phyloP scores from a whole-genome alignment of 2,329 filamentous ascomycete species.

The Pyrenophora graminea region DNA sequence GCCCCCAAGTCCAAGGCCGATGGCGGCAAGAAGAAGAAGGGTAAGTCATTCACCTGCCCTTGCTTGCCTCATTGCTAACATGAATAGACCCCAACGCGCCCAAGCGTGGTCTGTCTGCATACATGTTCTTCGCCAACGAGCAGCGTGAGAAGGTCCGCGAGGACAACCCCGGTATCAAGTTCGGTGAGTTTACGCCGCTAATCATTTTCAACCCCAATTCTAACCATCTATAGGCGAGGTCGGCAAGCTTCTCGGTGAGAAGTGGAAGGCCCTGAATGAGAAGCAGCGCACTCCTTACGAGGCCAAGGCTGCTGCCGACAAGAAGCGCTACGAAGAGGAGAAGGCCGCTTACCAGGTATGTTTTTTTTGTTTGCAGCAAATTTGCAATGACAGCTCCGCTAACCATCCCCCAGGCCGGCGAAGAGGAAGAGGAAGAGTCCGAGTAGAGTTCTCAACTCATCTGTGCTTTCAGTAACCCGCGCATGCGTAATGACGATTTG shows the following conservation, averaged over 20 bases:
- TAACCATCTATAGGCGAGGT: slow-evolving; percentile 72
- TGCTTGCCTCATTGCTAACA: slow-evolving; percentile 12
- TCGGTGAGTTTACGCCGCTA: slow-evolving; percentile 64
- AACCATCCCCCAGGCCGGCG: slow-evolving; percentile 29
- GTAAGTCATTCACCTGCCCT: slow-evolving; percentile 47
- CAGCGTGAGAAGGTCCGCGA: slow-evolving; percentile 97
- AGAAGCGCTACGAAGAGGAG: slow-evolving; percentile 99
- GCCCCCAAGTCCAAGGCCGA: slow-evolving; percentile 50
- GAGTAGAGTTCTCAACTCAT: slow-evolving; percentile 34
- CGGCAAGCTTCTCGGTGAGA: slow-evolving; percentile 96
- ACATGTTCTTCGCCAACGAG: slow-evolving; percentile 99
- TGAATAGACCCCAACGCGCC: slow-evolving; percentile 87
- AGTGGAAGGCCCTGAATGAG: slow-evolving; percentile 95
- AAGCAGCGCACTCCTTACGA: slow-evolving; percentile 94
- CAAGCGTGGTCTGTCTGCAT: slow-evolving; percentile 98
- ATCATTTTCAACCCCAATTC: background rate
- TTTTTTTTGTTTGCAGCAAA: background rate
- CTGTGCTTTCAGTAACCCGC: slow-evolving; percentile 15
- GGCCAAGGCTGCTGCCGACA: slow-evolving; percentile 93
- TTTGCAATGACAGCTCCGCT: slow-evolving; percentile 10
- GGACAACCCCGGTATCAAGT: slow-evolving; percentile 96
- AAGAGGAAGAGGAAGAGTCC: slow-evolving; percentile 49
- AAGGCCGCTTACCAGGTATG: slow-evolving; percentile 71
- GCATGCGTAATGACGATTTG: slow-evolving; percentile 28
- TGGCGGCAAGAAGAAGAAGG: slow-evolving; percentile 73